phyloP scores from a whole-genome alignment of 192 early-diverging fungal species.

The Obelidium mucronatum region DNA sequence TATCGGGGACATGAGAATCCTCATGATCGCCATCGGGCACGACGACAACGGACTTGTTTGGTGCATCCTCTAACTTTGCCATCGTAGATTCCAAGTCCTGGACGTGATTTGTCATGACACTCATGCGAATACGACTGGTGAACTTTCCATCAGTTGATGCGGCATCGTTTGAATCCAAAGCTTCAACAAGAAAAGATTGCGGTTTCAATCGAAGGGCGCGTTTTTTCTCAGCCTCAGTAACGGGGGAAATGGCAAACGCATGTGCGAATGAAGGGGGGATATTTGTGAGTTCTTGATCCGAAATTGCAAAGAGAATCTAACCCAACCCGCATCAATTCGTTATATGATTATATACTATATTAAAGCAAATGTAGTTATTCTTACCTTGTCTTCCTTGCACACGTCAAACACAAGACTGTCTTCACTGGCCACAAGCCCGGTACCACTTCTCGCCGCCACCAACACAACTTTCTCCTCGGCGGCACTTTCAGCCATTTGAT shows the following conservation, averaged over 20 bases:
- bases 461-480: conserved; percentile 7
- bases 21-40: neutral
- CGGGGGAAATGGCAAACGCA: conserved; percentile 1
- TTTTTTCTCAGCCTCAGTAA: neutral
- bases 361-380: too few relatives aligned
- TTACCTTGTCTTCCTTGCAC: conserved; percentile 43
- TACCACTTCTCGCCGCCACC: conserved; percentile 38
- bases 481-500: neutral
- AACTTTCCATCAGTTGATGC: neutral
- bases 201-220: neutral
- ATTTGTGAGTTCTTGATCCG: conserved; percentile 24
- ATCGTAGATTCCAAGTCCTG: conserved; percentile 3
- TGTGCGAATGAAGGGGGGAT: conserved; percentile 30
- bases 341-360: neutral
- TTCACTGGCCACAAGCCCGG: conserved; percentile 33
- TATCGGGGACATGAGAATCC: neutral
- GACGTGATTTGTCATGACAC: conserved; percentile 4
- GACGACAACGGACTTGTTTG: neutral
- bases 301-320: conserved; percentile 34
- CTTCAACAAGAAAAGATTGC: too few relatives aligned
- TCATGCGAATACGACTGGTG: conserved; percentile 9
- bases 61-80: neutral
- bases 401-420: conserved; percentile 38
- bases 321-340: too few relatives aligned
- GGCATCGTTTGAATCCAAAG: neutral